Conservation (phyloP, 495 filamentous ascomycete genomes). For the Sordaria brevicollis region DNA sequence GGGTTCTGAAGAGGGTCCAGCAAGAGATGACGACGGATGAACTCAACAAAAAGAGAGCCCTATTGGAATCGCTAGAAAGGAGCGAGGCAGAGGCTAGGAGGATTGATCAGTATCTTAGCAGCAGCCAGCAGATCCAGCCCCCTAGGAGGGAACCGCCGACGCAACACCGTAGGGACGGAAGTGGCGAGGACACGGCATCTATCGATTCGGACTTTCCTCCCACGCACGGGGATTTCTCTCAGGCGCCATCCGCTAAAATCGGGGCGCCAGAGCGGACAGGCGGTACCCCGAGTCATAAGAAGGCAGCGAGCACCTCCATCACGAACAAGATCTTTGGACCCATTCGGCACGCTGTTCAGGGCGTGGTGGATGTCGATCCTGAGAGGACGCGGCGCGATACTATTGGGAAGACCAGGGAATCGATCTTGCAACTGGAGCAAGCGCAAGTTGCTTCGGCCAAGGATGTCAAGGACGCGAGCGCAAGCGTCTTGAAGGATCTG, state of each 20-base stretch:
- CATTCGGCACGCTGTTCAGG: conserved; percentile 88
- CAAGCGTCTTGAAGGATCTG: conserved; percentile 76
- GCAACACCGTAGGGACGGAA: conserved; percentile 34
- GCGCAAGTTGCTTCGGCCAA: conserved; percentile 75
- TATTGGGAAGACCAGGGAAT: conserved; percentile 88
- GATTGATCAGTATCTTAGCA: conserved; percentile 81
- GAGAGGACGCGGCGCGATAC: conserved; percentile 85
- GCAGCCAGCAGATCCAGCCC: conserved; percentile 47
- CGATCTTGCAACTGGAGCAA: conserved; percentile 66
- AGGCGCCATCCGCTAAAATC: conserved; percentile 51
- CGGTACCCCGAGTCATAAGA: conserved; percentile 48
- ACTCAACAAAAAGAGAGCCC: conserved; percentile 64
- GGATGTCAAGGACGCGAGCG: conserved; percentile 84
- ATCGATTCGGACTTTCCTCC: conserved; percentile 93
- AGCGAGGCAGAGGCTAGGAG: conserved; percentile 86
- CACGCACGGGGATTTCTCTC: conserved; percentile 61
- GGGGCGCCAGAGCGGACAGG: conserved; percentile 36
- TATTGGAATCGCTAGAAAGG: conserved; percentile 73
- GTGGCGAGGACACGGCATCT: conserved; percentile 61
- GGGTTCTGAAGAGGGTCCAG: conserved; percentile 86
- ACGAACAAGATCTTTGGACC: conserved; percentile 91
- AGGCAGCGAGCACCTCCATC: conserved; percentile 70
- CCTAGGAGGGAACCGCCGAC: conserved; percentile 42
- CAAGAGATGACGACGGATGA: conserved; percentile 96
- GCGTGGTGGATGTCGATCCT: conserved; percentile 90